phyloP scores from a whole-genome alignment of 192 early-diverging fungal species.

The Coemansia umbellata region DNA sequence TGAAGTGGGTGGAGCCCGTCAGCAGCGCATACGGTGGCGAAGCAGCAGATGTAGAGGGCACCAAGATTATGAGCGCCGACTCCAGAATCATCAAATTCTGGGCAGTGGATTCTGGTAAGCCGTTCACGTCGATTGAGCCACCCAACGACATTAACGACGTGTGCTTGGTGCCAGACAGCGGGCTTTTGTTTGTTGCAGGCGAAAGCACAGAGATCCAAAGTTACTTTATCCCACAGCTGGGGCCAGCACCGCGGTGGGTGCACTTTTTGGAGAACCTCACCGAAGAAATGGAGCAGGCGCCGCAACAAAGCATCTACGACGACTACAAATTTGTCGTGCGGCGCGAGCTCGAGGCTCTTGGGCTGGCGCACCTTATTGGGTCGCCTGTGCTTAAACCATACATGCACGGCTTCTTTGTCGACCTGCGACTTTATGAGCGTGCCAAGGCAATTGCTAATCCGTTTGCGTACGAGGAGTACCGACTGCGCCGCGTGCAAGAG shows the following conservation, averaged over 20 bases:
- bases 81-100: slow-evolving; percentile 92
- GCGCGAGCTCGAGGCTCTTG: slow-evolving; percentile 79
- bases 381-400: slow-evolving; percentile 91
- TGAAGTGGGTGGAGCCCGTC: slow-evolving; percentile 70
- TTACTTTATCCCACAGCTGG: slow-evolving; percentile 89
- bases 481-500: slow-evolving; percentile 70
- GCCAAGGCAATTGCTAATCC: slow-evolving; percentile 95
- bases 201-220: slow-evolving; percentile 91
- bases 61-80: slow-evolving; percentile 84
- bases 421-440: slow-evolving; percentile 92
- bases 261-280: slow-evolving; percentile 96
- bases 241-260: slow-evolving; percentile 89
- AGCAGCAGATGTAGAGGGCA: slow-evolving; percentile 40
- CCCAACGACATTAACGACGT: slow-evolving; percentile 92
- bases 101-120: slow-evolving; percentile 76
- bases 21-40: slow-evolving; percentile 17
- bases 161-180: slow-evolving; percentile 72
- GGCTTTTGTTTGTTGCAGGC: slow-evolving; percentile 85
- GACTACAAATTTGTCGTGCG: slow-evolving; percentile 98
- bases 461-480: slow-evolving; percentile 92
- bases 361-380: slow-evolving; percentile 88
- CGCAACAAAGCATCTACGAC: slow-evolving; percentile 82
- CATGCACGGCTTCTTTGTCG: slow-evolving; percentile 99
- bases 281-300: slow-evolving; percentile 88
- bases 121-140: slow-evolving; percentile 91